phyloP scores from a whole-genome alignment of 2,329 filamentous ascomycete species.

The Chrysosporium keratinophilum region DNA sequence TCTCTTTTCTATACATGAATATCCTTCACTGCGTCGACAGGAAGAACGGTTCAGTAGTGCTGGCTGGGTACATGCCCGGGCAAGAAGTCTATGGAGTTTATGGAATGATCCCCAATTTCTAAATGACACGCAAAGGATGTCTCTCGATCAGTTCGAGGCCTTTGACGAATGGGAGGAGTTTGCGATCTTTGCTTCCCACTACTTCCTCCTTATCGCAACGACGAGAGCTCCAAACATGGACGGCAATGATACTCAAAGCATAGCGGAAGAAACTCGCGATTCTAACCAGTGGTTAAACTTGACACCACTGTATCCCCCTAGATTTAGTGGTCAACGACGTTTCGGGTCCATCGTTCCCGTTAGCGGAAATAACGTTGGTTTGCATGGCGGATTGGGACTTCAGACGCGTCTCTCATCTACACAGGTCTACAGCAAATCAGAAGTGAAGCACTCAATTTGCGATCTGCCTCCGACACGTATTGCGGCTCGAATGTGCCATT shows the following conservation, averaged over 20 bases:
- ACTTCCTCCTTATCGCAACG: conserved; percentile 63
- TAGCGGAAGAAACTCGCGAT: not conserved
- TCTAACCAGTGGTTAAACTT: conserved; percentile 8
- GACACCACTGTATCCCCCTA: conserved; percentile 21
- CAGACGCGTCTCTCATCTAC: conserved; percentile 41
- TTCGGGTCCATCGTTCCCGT: conserved; percentile 49
- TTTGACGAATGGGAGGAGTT: conserved; percentile 98
- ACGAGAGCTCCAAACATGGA: conserved; percentile 20
- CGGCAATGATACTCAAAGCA: not conserved
- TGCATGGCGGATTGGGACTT: conserved; percentile 36
- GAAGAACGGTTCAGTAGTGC: conserved; percentile 53
- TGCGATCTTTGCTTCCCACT: conserved; percentile 71
- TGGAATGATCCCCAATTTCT: conserved; percentile 66
- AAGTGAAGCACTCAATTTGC: conserved; percentile 39
- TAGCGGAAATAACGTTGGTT: conserved; percentile 24
- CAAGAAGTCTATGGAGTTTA: conserved; percentile 67
- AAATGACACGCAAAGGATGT: conserved; percentile 46
- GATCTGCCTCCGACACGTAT: conserved; percentile 34
- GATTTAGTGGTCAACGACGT: conserved; percentile 43
- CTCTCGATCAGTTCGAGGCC: conserved; percentile 61
- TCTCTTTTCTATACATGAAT: conserved; percentile 61
- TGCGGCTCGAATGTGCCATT: conserved; percentile 58
- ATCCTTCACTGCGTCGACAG: conserved; percentile 58
- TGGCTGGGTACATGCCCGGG: conserved; percentile 57
- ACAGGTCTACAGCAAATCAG: conserved; percentile 37